Conservation (phyloP, 768 basidiomycete species). For the Mycena floridula region DNA sequence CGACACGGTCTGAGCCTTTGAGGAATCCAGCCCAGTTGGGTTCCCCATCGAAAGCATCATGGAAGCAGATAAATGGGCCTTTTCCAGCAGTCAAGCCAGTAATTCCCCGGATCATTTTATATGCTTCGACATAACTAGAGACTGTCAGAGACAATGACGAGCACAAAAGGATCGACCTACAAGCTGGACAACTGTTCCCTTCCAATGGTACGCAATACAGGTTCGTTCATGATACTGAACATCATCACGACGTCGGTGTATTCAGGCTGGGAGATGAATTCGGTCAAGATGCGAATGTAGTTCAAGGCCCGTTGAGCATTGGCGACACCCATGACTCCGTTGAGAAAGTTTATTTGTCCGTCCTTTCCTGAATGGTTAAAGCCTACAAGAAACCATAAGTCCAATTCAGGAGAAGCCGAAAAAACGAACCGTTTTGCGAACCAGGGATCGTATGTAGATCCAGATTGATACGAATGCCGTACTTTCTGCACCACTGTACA, state of each 20-base stretch:
- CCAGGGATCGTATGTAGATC: constrained; percentile 80
- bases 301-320: constrained; percentile 78
- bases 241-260: constrained; percentile 52
- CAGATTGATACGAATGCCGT: constrained; percentile 74
- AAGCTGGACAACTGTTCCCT: constrained; percentile 47
- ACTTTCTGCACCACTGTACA: constrained; percentile 81
- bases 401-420: no score
- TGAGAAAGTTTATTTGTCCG: constrained; percentile 53
- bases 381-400: constrained; percentile 22
- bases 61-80: constrained; percentile 48
- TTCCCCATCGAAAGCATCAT: constrained; percentile 39
- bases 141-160: no score
- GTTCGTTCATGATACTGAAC: constrained; percentile 65
- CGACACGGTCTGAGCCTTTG: constrained; percentile 53
- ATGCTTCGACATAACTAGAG: constrained; percentile 51
- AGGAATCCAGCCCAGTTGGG: constrained; percentile 41
- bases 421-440: constrained; percentile 59
- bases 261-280: constrained; percentile 77
- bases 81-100: constrained; percentile 72
- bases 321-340: constrained; percentile 78
- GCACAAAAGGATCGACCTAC: no score
- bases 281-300: constrained; percentile 66
- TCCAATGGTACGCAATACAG: constrained; percentile 46
- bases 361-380: constrained; percentile 58
- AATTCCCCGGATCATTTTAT: constrained; percentile 56